A percentile compares a stretch with the other conserved stretches of the same genome.
These are phyloP conservation scores for Lipomyces sp. DNA, from an alignment of 805 yeast species.

Conservation along the genomic window DNA sequence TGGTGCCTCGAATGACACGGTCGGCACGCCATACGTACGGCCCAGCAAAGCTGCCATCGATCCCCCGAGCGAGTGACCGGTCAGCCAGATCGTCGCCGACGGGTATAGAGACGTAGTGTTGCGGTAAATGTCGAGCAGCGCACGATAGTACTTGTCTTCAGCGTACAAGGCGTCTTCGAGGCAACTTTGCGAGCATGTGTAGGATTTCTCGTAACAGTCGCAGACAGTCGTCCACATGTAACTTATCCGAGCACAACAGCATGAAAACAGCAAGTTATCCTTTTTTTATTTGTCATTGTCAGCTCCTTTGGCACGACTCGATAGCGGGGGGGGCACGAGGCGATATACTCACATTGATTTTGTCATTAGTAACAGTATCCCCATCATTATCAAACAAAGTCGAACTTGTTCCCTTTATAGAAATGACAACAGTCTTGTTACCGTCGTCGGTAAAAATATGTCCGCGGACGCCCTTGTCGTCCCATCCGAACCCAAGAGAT, in stretches of 20 bases:
- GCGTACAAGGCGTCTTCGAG: constrained; percentile 75
- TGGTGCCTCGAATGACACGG: constrained; percentile 90
- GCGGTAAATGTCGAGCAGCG: constrained; percentile 75
- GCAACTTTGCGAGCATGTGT: constrained; percentile 89
- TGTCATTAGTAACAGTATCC: constrained; percentile 82
- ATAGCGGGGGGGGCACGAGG: too few species aligned
- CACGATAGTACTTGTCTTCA: constrained; percentile 83
- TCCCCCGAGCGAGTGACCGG: constrained; percentile 97
- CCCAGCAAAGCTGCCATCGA: constrained; percentile 81
- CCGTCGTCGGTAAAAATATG: constrained; percentile 76
- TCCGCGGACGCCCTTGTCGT: constrained; percentile 81
- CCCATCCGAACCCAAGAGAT: constrained; percentile 81
- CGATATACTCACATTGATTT: constrained; percentile 54
- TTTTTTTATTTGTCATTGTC: neutral
- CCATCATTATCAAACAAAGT: constrained; percentile 55
- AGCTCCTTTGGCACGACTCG: neutral
- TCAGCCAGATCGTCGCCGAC: constrained; percentile 76
- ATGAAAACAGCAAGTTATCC: constrained; percentile 87
- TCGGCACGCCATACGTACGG: constrained; percentile 89
- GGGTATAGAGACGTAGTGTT: constrained; percentile 75
- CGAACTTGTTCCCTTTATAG: constrained; percentile 90
- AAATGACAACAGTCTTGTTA: constrained; percentile 67
- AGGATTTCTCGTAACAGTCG: constrained; percentile 83
- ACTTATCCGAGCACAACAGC: constrained; percentile 94
- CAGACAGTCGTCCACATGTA: constrained; percentile 96